Conservation (phyloP, 1,284 basidiomycete genomes). For the Microbotryum scabiosae region DNA sequence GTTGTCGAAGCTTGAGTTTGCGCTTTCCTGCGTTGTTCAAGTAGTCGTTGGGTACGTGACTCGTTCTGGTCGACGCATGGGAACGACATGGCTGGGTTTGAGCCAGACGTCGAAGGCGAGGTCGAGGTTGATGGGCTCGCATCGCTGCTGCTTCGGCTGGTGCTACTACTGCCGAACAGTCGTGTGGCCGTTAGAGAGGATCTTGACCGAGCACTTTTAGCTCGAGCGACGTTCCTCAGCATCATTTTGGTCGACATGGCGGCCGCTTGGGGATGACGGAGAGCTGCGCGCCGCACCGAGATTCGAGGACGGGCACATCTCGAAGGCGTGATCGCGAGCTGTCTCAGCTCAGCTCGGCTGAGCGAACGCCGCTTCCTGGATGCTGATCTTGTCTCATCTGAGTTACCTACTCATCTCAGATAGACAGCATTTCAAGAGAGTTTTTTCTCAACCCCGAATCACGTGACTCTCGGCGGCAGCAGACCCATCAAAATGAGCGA, state of each 20-base stretch:
- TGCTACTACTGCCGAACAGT: background rate
- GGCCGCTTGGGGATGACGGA: background rate
- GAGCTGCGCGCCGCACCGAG: background rate
- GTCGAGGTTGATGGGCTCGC: conserved; percentile 2
- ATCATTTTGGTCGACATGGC: background rate
- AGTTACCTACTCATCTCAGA: too few species aligned
- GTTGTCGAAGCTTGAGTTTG: background rate
- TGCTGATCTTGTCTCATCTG: too few species aligned
- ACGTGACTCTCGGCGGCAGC: too few species aligned
- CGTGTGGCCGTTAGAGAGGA: background rate
- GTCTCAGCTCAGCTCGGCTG: too few species aligned
- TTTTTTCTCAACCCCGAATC: too few species aligned
- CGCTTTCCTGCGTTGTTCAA: conserved; percentile 18
- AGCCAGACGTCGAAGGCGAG: conserved; percentile 12
- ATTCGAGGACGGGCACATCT: too few species aligned
- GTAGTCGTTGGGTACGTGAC: conserved; percentile 25
- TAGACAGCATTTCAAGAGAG: too few species aligned
- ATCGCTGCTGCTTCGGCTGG: background rate
- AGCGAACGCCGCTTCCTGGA: too few species aligned
- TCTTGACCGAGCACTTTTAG: background rate
- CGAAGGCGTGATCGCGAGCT: too few species aligned
- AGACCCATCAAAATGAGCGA: background rate
- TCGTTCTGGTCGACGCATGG: conserved; percentile 36
- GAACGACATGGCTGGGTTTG: conserved; percentile 36
- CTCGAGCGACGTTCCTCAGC: background rate